Evolutionary conservation across 2,329 filamentous ascomycete species (phyloP), one percentile per base, ranked within the genome.

Genomic region (Colletotrichum kahawae): DNA sequence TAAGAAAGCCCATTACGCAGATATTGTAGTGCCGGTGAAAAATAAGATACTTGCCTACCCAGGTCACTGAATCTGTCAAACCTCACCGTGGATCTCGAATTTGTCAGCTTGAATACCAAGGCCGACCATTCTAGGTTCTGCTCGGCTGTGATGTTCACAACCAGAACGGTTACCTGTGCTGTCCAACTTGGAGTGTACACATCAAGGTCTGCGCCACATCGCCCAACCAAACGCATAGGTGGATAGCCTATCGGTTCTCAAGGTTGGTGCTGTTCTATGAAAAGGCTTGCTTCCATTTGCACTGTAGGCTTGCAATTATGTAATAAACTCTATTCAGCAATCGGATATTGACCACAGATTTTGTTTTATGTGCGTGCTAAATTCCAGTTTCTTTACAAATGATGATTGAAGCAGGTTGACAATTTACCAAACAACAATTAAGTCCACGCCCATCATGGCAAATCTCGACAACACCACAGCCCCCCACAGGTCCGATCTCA

Each of bases 71-170:
- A 2, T 43, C 2, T n/a, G 2, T 43, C 0, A n/a, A 43, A 43
- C 0, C 38, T 43, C 2, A n/a, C 0, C 18, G 1, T 4, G 3
- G 6, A 48, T 0, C 18, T n/a, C 18, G 38, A 48, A 12, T 48
- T n/a, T 3, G 1, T n/a, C 18, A 48, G 12, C 18, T 1, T 12
- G 18, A 0, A 12, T n/a, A 5, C 38, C 9, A 48, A 48, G 0
- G 18, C 18, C 9, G 2, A 7, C 18, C 9, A 48, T 7, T 4
- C 9, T 48, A 48, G 18, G 18, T 2, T n/a, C 38, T 48, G 18
- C 18, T 48, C 18, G 38, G 5, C 38, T n/a, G 38, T 12, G 18
- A n/a, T 43, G 3, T 1, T n/a, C 18, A 43, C 5, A 10, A 0
- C 38, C 4, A 43, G 16, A n/a, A 43, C 38, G 16, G n/a, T 43